Base-by-base conservation (phyloP, 768 basidiomycete genomes). In the Hygrocybe punicea region DNA sequence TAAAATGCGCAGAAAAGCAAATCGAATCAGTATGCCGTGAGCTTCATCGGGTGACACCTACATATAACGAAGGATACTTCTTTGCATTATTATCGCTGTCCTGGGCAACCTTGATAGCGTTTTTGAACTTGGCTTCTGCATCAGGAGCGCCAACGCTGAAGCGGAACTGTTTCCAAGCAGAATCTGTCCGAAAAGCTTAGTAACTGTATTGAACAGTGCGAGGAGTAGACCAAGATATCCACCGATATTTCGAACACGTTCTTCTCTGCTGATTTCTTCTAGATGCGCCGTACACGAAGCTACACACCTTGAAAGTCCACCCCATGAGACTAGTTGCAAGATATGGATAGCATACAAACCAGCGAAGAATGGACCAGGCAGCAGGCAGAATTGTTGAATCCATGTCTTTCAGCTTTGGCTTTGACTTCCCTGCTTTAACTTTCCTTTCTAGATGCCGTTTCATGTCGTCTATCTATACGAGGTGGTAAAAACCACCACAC, bases 211-310 rank as follows among this genome's bases (percentile, higher is more conserved):
- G 24, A 47, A 42, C 17, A 37, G 33, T 2, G 39, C 9, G 14
- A 9, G 11, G 47, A 4, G 7, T 6, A 37, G 19, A 35, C 0
- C 6, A 5, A 25, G n/a, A 17, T 29, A 60, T 67, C 56, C 64
- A 81, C 84, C 81, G 17, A 87, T 68, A 51, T 81, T 81, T 57
- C 77, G 73, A 47, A 88, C 75, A 14, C 73, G 67, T 59, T 87
- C 84, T 46, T 83, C 82, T 6, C 72, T 73, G 10, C 76, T 75
- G 39, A 87, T 79, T 57, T 84, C 83, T 69, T 88, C 84, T 10
- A 89, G 75, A 63, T 87, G 79, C 1, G 86, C 83, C 1, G 87
- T 89, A 63, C 85, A 87, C 13, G 86, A 87, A 0, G 84, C 86
- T 24, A 89, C 80, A 71, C 81, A 84, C 83, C 85, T 84, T 51